A percentile compares a stretch with the other conserved stretches of the same genome.
phyloP scores from a whole-genome alignment of 495 filamentous ascomycete species.

The Talaromyces borbonicus region DNA sequence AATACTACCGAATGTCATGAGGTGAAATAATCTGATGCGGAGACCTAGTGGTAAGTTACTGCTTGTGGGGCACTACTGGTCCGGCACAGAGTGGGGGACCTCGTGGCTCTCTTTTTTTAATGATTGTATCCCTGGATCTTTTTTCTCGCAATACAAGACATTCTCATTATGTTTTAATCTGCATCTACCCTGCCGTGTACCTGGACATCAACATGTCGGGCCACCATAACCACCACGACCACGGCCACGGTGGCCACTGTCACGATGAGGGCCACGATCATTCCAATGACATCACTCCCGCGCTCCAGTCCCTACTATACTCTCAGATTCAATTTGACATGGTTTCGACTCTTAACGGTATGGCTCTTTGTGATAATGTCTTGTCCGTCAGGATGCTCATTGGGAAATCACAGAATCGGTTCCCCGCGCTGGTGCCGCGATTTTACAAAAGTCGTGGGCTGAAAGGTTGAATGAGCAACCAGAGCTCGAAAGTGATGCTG shows the following conservation, averaged over 20 bases:
- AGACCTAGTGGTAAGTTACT: not conserved
- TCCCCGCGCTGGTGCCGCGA: conserved; percentile 55
- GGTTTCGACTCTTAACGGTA: conserved; percentile 74
- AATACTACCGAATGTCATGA: conserved; percentile 61
- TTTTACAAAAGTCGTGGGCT: conserved; percentile 86
- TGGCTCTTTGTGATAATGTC: too few relatives aligned
- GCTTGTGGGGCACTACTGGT: not conserved
- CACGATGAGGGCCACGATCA: conserved; percentile 58
- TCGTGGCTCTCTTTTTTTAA: not conserved
- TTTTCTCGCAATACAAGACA: not conserved
- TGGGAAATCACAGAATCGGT: conserved; percentile 36
- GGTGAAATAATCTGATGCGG: not conserved
- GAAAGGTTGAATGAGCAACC: conserved; percentile 62
- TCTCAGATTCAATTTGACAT: conserved; percentile 82
- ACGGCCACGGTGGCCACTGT: conserved; percentile 31
- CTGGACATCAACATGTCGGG: conserved; percentile 23
- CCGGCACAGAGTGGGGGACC: not conserved
- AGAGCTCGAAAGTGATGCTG: conserved; percentile 72
- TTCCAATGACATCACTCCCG: conserved; percentile 83
- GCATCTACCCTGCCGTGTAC: not conserved
- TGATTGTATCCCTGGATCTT: not conserved
- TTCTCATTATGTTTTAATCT: not conserved
- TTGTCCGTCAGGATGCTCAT: too few relatives aligned
- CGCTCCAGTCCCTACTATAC: conserved; percentile 79
- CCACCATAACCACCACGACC: conserved; percentile 35